Percentiles rank a stretch among this genome's conserved stretches.
Evolutionary conservation across 2,329 filamentous ascomycete genomes (phyloP).

Genomic region (Fusarium multiceps): DNA sequence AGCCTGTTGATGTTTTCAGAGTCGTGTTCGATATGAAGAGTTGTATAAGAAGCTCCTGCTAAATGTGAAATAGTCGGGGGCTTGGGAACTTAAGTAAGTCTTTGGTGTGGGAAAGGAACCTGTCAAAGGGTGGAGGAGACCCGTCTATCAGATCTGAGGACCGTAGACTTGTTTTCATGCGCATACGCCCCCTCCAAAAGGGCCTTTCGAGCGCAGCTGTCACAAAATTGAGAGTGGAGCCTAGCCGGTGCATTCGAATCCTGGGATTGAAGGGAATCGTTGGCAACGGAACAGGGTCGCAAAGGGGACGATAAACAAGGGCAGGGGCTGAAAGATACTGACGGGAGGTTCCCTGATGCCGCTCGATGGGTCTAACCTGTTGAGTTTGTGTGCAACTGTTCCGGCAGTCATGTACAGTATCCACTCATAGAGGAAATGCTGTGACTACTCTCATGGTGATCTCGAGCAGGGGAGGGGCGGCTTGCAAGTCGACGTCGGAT

Average conservation of each 20-base stretch:
- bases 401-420: conserved; percentile 40
- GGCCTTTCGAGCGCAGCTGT: conserved; percentile 43
- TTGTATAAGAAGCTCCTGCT: conserved; percentile 34
- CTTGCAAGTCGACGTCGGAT: conserved; percentile 23
- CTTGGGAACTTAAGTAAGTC: conserved; percentile 48
- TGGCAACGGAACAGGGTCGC: conserved; percentile 36
- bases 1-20: conserved; percentile 23
- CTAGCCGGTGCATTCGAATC: conserved; percentile 37
- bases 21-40: conserved; percentile 33
- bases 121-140: conserved; percentile 46
- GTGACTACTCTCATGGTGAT: conserved; percentile 42
- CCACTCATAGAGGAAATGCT: conserved; percentile 36
- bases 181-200: conserved; percentile 39
- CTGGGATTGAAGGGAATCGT: conserved; percentile 42
- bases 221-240: conserved; percentile 45
- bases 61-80: conserved; percentile 40
- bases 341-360: conserved; percentile 41
- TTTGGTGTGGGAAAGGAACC: conserved; percentile 43
- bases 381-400: conserved; percentile 35
- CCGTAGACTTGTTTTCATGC: conserved; percentile 39
- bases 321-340: conserved; percentile 36
- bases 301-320: conserved; percentile 34
- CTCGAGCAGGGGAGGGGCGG: conserved; percentile 37
- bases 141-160: conserved; percentile 48
- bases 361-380: conserved; percentile 38